These are phyloP conservation scores for Aspergillus saccharolyticus DNA, from an alignment of 495 filamentous ascomycete species.

Conservation along the genomic window DNA sequence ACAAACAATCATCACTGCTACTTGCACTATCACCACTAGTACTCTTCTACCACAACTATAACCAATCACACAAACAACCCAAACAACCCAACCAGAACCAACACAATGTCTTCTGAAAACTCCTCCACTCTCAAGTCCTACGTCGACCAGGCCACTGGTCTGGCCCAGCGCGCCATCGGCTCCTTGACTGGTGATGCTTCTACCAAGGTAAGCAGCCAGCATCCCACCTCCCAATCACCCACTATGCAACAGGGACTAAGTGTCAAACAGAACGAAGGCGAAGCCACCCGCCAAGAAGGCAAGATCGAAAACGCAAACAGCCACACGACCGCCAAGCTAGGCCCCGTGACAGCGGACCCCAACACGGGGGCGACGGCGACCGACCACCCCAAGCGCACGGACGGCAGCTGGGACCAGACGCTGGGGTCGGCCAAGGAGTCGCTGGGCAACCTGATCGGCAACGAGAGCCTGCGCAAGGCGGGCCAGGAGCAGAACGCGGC, in stretches of 20 bases:
- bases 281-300: slow-evolving; percentile 44
- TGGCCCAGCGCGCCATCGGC: slow-evolving; percentile 67
- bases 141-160: slow-evolving; percentile 70
- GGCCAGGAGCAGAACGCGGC: slow-evolving; percentile 74
- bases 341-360: slow-evolving; percentile 58
- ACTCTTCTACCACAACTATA: background rate
- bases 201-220: slow-evolving; percentile 52
- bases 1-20: background rate
- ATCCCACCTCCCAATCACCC: background rate
- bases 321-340: slow-evolving; percentile 60
- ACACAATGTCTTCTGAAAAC: slow-evolving; percentile 55
- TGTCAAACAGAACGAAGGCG: slow-evolving; percentile 49
- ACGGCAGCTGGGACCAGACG: slow-evolving; percentile 82
- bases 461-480: slow-evolving; percentile 64
- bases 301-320: slow-evolving; percentile 30
- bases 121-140: slow-evolving; percentile 78
- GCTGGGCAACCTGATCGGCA: slow-evolving; percentile 69
- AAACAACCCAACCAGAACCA: background rate
- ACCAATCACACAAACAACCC: background rate
- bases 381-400: slow-evolving; percentile 65
- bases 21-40: slow-evolving; percentile 5
- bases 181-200: slow-evolving; percentile 66
- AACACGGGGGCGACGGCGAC: slow-evolving; percentile 64
- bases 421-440: slow-evolving; percentile 80
- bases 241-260: background rate